These are phyloP conservation scores for Penicillium silybi DNA, from an alignment of 495 filamentous ascomycete species.

Conservation along the genomic window DNA sequence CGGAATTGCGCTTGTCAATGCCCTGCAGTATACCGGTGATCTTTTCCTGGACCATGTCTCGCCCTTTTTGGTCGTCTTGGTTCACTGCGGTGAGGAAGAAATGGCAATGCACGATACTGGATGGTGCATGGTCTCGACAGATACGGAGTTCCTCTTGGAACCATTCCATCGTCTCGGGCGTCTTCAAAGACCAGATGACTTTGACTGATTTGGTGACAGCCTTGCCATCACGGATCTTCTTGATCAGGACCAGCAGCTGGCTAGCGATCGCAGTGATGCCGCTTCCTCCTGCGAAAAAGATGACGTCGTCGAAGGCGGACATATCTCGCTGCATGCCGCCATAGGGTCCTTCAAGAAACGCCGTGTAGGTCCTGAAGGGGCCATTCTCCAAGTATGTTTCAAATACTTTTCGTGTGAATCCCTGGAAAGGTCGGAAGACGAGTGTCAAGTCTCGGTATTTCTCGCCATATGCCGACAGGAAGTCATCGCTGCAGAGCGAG, in stretches of 20 bases:
- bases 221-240: slow-evolving; percentile 89
- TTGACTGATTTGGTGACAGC: slow-evolving; percentile 87
- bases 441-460: slow-evolving; percentile 82
- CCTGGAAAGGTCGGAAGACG: slow-evolving; percentile 85
- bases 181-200: slow-evolving; percentile 87
- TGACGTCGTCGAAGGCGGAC: slow-evolving; percentile 87
- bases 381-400: slow-evolving; percentile 73
- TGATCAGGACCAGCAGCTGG: slow-evolving; percentile 85
- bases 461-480: slow-evolving; percentile 82
- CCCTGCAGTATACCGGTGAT: slow-evolving; percentile 77
- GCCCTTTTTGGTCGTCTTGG: slow-evolving; percentile 52
- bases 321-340: slow-evolving; percentile 90
- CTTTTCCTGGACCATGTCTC: slow-evolving; percentile 68
- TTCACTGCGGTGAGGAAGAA: slow-evolving; percentile 74
- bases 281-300: slow-evolving; percentile 89
- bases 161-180: slow-evolving; percentile 92
- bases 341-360: slow-evolving; percentile 90
- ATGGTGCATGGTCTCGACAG: slow-evolving; percentile 77
- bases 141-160: slow-evolving; percentile 93
- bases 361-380: slow-evolving; percentile 81
- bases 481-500: slow-evolving; percentile 81
- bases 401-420: slow-evolving; percentile 80
- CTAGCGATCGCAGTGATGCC: slow-evolving; percentile 92
- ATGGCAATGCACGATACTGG: slow-evolving; percentile 82
- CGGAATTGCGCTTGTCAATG: slow-evolving; percentile 77